Percentiles rank a stretch among this genome's conserved stretches.
Evolutionary conservation across 129 eudicot genomes (phyloP).

Genomic region (Kitagawia praeruptora): DNA sequence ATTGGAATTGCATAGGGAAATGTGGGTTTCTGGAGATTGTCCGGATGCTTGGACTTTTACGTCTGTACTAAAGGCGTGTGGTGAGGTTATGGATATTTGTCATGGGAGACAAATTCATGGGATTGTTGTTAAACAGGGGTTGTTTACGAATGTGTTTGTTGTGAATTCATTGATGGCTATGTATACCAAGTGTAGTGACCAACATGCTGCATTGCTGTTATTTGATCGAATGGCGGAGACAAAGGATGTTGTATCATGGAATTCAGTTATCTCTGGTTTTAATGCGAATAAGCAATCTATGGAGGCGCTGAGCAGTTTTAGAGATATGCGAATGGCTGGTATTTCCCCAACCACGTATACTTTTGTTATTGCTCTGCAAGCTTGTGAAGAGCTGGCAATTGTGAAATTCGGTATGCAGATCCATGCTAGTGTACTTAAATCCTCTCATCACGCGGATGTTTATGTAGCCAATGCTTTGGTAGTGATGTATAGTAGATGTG

Average conservation of each 20-base stretch:
- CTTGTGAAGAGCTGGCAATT: constrained; percentile 42
- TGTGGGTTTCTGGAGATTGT: constrained; percentile 39
- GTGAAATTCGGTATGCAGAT: constrained; percentile 36
- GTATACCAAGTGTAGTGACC: constrained; percentile 55
- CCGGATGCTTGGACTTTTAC: constrained; percentile 58
- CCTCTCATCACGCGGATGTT: constrained; percentile 21
- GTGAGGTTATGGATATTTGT: constrained; percentile 25
- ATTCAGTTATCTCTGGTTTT: constrained; percentile 58
- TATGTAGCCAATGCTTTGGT: constrained; percentile 68
- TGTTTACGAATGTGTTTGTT: constrained; percentile 38
- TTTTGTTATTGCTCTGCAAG: constrained; percentile 58
- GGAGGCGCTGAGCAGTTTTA: constrained; percentile 38
- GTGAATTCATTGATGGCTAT: constrained; percentile 55
- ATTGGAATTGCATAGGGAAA: constrained; percentile 36
- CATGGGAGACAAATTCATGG: constrained; percentile 68
- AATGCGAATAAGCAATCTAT: constrained; percentile 16
- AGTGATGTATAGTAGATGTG: constrained; percentile 49
- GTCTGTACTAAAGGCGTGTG: constrained; percentile 54
- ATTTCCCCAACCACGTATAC: constrained; percentile 60
- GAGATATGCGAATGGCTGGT: constrained; percentile 40
- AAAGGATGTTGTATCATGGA: constrained; percentile 80
- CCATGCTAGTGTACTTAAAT: constrained; percentile 63
- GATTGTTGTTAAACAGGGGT: constrained; percentile 44
- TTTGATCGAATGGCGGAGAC: constrained; percentile 27
- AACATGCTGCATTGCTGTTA: constrained; percentile 28